These are phyloP conservation scores for Blastomyces parvus DNA, from an alignment of 2,329 filamentous ascomycete species.

Conservation along the genomic window DNA sequence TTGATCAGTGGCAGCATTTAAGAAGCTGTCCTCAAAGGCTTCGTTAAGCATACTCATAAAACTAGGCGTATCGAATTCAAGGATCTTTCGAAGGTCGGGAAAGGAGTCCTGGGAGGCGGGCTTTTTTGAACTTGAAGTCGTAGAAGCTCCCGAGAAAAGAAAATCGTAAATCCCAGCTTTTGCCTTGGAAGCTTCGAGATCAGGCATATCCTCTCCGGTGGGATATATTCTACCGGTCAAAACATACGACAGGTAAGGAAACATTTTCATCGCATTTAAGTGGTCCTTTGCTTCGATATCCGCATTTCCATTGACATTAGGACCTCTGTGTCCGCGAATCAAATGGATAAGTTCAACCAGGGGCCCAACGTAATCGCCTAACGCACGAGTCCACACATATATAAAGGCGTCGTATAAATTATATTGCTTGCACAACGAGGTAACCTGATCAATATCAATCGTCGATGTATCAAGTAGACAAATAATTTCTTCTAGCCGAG, in stretches of 20 bases:
- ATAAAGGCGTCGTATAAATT: conserved; percentile 89
- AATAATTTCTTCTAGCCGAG: conserved; percentile 81
- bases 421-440: conserved; percentile 80
- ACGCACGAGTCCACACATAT: conserved; percentile 90
- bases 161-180: conserved; percentile 90
- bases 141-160: conserved; percentile 74
- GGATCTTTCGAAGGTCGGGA: conserved; percentile 70
- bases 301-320: conserved; percentile 36
- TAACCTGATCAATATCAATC: conserved; percentile 89
- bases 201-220: conserved; percentile 64
- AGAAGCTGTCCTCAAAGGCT: conserved; percentile 87
- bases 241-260: conserved; percentile 86
- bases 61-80: conserved; percentile 81
- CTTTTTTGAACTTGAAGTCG: conserved; percentile 42
- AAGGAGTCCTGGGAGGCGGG: conserved; percentile 57
- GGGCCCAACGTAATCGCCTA: conserved; percentile 83
- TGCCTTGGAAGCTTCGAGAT: conserved; percentile 61
- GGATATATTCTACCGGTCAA: conserved; percentile 89
- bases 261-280: conserved; percentile 73
- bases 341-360: conserved; percentile 66
- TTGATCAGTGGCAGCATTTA: conserved; percentile 68
- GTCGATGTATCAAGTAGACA: conserved; percentile 85
- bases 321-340: conserved; percentile 19
- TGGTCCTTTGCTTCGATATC: conserved; percentile 48
- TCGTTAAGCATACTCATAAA: conserved; percentile 95